Evolutionary conservation across 73 alveolate species (phyloP), one percentile per base, ranked within the genome.

Genomic region (Blepharisma stoltei): DNA sequence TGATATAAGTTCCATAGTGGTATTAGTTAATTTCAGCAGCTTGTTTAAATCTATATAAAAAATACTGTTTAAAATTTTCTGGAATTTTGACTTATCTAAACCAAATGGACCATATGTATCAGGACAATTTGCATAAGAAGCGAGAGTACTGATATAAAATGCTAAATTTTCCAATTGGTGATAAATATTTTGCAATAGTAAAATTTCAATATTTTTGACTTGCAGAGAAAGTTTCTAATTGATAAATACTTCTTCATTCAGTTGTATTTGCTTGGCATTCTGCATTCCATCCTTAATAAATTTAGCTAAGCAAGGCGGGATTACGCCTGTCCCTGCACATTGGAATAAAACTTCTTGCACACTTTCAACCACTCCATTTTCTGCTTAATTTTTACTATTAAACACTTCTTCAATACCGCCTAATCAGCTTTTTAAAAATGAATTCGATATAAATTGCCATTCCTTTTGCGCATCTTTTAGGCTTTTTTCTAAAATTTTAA

Each of bases 271-370:
- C 45, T 60, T 60, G 11, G 73, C 11, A 25, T 60, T 60, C 47
- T 60, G 73, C 73, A 60, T 60, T 25, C 5, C 73, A 20, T 60
- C 73, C 73, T 60, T 60, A 14, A 60, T 18, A 5, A 60, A 60
- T 38, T 60, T 60, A 0, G n/a, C 23, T 25, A 60, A 5, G 5
- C 37, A 60, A 14, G 73, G 45, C 2, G 49, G 14, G 2, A 60
- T 25, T 14, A 60, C 73, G 0, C 73, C 73, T 14, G 73, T 60
- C 37, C 48, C 73, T 9, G 73, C 73, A 60, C 73, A 60, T 18
- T 60, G 37, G 5, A 11, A 18, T 14, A 60, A 38, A 25, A 60
- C 49, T 60, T 60, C 73, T 20, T 60, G 18, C 2, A 60, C 73
- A n/a, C 46, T 20, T 14, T 38, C 23, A 2, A 14, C 23, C 38